Evolutionary conservation across 1,284 basidiomycete species (phyloP), one percentile per base, ranked within the genome.

Genomic region (Cutaneotrichosporon cavernicola): DNA sequence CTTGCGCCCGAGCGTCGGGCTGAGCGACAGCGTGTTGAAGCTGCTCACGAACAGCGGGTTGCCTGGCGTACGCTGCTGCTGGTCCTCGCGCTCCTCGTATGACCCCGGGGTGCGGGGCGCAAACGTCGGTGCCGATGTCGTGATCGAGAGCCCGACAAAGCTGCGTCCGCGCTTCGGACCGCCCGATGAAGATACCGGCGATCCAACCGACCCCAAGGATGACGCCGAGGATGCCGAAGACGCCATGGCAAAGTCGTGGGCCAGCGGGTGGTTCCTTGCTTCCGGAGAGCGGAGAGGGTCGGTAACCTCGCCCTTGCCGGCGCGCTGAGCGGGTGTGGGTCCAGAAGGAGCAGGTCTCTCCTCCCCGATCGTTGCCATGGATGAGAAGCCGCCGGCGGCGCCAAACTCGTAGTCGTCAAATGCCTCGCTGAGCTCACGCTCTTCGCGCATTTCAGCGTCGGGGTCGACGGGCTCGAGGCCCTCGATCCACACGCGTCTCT

Each of bases 141-240:
- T 51, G 53, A 80, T 80, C 56, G 76, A 73, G 11, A 80, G 67
- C 1, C 78, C 78, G 50, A 80, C 78, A 56, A 76, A 77, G 1
- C 76, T 77, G 70, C 62, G 16, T 73, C 69, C 40, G 22, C 50
- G 14, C 40, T 60, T 58, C n/a, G 52, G 36, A 7, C 56, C 38
- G 30, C 2, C 52, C 58, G 52, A 53, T 22, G 31, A 34, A 22
- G 60, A 50, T 34, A 63, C 47, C 56, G 62, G 52, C 31, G 51
- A 34, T 30, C 51, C 31, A 6, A 53, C 31, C 11, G 51, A 53
- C 13, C 16, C 51, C 6, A 34, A 6, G 13, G 51, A 53, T 4
- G 49, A 50, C 22, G 18, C 13, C 13, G 63, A 26, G 2, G 62
- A 56, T 8, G 14, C 13, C n/a, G 49, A 56, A 21, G 58, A 38